Base-by-base conservation (phyloP, 306 rosid genomes). In the Prunus mira region DNA sequence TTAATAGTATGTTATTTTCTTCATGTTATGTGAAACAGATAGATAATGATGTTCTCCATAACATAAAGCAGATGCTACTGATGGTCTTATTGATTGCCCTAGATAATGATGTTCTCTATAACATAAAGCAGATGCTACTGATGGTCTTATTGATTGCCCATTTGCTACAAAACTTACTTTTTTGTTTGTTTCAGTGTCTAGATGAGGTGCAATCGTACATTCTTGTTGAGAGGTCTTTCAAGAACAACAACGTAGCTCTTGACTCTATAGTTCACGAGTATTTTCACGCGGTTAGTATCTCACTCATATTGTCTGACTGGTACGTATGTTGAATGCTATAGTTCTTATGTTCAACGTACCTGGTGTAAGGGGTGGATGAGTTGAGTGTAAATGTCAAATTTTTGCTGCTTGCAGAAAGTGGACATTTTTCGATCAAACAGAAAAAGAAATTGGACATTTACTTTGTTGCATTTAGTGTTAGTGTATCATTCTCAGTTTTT, bases 121-220 rank as follows among this genome's bases (percentile, higher is more conserved):
- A 60, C 19, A 60, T 60, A 60, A 25, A 15, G 57, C 57, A 52
- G n/a, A 52, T 38, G 68, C 9, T 15, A 14, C n/a, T 43, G 55
- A 11, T 71, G 62, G 50, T 54, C 41, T 65, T 61, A 34, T 25
- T 69, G 72, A 71, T 56, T 65, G 32, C 24, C 34, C 12, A 67
- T 71, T 67, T 46, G 15, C 27, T 65, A 65, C 8, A 12, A 65
- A 64, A 18, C 49, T 66, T 43, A 41, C 11, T 19, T 79, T 79
- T 27, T 63, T 83, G 55, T 77, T 75, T 82, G 72, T 79, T 84
- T 72, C 88, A 94, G 96, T 78, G 81, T 77, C 82, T 94, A 46
- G 97, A 94, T 34, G 98, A 94, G 82, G 91, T 94, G 75, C 98
- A 94, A 74, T 90, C 95, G 0, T 94, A 94, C 82, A 87, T 94